Evolutionary conservation across 441 rosid species (phyloP).

Genomic region (Omphalea diandra): DNA sequence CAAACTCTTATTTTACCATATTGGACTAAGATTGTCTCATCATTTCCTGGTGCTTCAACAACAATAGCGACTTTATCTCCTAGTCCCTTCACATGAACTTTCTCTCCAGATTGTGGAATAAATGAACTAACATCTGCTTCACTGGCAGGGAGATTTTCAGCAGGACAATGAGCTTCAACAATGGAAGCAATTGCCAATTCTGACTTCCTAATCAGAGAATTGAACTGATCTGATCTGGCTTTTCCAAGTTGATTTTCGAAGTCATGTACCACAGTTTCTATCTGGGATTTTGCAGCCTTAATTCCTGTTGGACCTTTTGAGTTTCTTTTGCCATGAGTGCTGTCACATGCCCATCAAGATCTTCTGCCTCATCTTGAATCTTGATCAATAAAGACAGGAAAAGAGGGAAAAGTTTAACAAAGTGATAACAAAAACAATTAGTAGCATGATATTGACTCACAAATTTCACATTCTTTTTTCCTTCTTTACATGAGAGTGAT

Average conservation of each 20-base stretch:
- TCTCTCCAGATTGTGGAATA: slow-evolving; percentile 65
- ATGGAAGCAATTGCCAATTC: slow-evolving; percentile 68
- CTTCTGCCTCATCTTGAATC: slow-evolving; percentile 70
- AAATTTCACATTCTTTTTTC: background rate
- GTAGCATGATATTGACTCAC: background rate
- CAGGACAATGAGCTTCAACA: slow-evolving; percentile 51
- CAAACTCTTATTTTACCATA: slow-evolving; percentile 82
- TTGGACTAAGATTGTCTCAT: slow-evolving; percentile 64
- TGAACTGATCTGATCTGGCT: slow-evolving; percentile 49
- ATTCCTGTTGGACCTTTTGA: slow-evolving; percentile 52
- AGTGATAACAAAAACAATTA: slow-evolving; percentile 9
- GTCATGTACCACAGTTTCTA: slow-evolving; percentile 48
- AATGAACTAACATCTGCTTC: slow-evolving; percentile 37
- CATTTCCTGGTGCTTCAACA: slow-evolving; percentile 68
- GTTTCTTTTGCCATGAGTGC: slow-evolving; percentile 63
- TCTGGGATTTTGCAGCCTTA: slow-evolving; percentile 50
- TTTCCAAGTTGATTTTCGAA: slow-evolving; percentile 54
- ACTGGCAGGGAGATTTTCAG: slow-evolving; percentile 26
- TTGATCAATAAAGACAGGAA: slow-evolving; percentile 35
- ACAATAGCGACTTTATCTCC: slow-evolving; percentile 76
- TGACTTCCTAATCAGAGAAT: slow-evolving; percentile 52
- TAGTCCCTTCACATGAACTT: slow-evolving; percentile 61
- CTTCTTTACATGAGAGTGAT: background rate
- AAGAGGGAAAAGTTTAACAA: slow-evolving; percentile 10
- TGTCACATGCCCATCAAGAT: slow-evolving; percentile 56